Conservation (phyloP, 192 early-diverging fungal species). For the Linnemannia exigua region DNA sequence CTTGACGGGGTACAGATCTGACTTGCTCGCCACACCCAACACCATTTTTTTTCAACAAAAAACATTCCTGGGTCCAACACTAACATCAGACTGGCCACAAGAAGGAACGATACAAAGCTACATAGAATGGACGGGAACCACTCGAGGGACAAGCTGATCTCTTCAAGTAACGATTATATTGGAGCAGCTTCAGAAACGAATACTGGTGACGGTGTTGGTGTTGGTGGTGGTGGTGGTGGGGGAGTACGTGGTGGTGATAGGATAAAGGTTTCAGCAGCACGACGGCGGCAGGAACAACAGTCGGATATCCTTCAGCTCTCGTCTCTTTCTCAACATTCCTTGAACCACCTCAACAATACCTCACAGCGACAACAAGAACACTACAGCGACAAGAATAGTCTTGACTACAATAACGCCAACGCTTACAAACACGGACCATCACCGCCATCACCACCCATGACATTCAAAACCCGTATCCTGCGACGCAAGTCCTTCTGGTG, state of each 20-base stretch:
- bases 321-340: not conserved
- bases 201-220: too few relatives aligned
- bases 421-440: not conserved
- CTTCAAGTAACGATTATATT: not conserved
- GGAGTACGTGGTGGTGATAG: not conserved
- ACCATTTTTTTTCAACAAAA: not conserved
- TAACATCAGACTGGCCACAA: not conserved
- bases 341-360: not conserved
- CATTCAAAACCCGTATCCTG: conserved; percentile 40
- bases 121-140: not conserved
- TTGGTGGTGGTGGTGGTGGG: not conserved
- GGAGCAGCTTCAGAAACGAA: not conserved
- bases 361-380: not conserved
- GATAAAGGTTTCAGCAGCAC: not conserved
- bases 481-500: conserved; percentile 59
- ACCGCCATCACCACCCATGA: conserved; percentile 29
- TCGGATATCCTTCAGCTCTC: not conserved
- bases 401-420: conserved; percentile 30
- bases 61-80: not conserved
- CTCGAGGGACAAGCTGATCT: not conserved
- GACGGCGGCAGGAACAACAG: not conserved
- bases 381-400: not conserved
- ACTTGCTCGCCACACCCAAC: too few relatives aligned
- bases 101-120: not conserved
- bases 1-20: too few relatives aligned